phyloP scores from a whole-genome alignment of 75 land plant species.

The Picea glauca region DNA sequence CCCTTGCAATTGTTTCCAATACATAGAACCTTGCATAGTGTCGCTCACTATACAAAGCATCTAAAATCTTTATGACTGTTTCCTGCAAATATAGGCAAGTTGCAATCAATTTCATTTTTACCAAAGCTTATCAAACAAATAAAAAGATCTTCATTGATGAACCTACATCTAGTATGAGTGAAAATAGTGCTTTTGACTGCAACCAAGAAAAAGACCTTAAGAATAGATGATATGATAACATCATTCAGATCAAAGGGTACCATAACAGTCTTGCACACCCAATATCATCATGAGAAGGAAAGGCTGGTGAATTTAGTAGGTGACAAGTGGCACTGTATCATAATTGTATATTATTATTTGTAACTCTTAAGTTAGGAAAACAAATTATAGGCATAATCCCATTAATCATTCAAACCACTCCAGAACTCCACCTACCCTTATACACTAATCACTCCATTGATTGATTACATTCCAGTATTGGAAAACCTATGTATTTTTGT shows the following conservation, averaged over 20 bases:
- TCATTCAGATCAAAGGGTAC: neutral
- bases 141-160: neutral
- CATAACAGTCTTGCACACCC: too few relatives aligned
- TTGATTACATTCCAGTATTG: too few relatives aligned
- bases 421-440: too few relatives aligned
- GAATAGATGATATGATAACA: neutral
- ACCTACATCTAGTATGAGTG: neutral
- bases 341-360: too few relatives aligned
- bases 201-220: neutral
- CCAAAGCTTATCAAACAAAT: neutral
- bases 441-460: too few relatives aligned
- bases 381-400: too few relatives aligned
- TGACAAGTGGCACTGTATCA: too few relatives aligned
- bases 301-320: too few relatives aligned
- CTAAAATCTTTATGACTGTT: conserved; percentile 73
- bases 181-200: neutral
- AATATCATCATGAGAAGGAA: too few relatives aligned
- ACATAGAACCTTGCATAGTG: conserved; percentile 93
- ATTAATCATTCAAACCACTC: too few relatives aligned
- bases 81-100: conserved; percentile 52
- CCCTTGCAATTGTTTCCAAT: conserved; percentile 95
- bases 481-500: too few relatives aligned
- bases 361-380: too few relatives aligned
- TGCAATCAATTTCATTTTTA: neutral
- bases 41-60: conserved; percentile 69